These are phyloP conservation scores for Lactarius hatsudake DNA, from an alignment of 768 basidiomycete genomes.

Conservation along the genomic window DNA sequence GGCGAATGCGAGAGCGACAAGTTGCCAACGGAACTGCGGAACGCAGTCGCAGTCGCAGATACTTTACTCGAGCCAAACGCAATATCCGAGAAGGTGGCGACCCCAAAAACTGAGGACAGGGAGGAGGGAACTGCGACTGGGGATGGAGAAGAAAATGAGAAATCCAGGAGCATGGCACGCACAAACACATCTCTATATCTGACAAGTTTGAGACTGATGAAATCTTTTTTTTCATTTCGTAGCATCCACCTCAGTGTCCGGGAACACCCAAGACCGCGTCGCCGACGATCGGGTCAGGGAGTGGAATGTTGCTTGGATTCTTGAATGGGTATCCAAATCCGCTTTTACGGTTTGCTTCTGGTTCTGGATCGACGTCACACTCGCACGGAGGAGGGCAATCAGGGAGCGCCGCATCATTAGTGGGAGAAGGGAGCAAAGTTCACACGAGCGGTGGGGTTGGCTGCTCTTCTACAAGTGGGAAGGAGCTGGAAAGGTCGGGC, in stretches of 20 bases:
- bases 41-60: conserved; percentile 59
- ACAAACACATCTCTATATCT: neutral
- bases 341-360: conserved; percentile 48
- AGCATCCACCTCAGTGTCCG: conserved; percentile 29
- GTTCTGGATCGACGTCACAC: conserved; percentile 23
- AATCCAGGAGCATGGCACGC: conserved; percentile 22
- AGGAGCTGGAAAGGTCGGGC: neutral
- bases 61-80: conserved; percentile 49
- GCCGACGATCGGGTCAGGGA: conserved; percentile 34
- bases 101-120: conserved; percentile 27
- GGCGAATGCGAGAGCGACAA: conserved; percentile 52
- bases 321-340: conserved; percentile 59
- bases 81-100: conserved; percentile 18
- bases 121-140: conserved; percentile 13
- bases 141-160: conserved; percentile 21
- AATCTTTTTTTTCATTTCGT: neutral
- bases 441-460: conserved; percentile 1
- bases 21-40: conserved; percentile 58
- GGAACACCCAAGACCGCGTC: conserved; percentile 27
- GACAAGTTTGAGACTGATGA: neutral
- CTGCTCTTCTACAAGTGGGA: neutral
- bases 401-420: conserved; percentile 21
- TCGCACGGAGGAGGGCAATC: conserved; percentile 13
- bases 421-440: conserved; percentile 2
- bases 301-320: conserved; percentile 51